These are phyloP conservation scores for Yamadazyma insecticola DNA, from an alignment of 805 yeast genomes.

Conservation along the genomic window DNA sequence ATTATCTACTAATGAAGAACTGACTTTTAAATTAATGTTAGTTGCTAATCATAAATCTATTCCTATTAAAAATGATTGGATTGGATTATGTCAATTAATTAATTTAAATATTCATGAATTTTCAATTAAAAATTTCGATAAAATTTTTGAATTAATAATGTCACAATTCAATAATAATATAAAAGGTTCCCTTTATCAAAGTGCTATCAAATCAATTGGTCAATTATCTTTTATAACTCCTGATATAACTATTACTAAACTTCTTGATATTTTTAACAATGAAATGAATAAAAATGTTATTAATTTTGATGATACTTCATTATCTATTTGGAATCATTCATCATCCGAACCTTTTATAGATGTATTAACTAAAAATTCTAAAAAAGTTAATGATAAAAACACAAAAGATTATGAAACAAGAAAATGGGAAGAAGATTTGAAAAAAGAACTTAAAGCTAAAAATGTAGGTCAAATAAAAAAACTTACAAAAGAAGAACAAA, in stretches of 20 bases:
- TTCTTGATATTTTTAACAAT: slow-evolving; percentile 38
- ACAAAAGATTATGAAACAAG: slow-evolving; percentile 79
- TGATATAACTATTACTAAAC: slow-evolving; percentile 45
- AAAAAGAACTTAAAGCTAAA: slow-evolving; percentile 73
- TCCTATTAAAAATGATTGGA: slow-evolving; percentile 61
- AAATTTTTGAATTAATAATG: slow-evolving; percentile 16
- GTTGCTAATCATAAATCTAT: slow-evolving; percentile 24
- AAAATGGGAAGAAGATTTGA: slow-evolving; percentile 85
- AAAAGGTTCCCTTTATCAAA: slow-evolving; percentile 3
- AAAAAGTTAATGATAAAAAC: slow-evolving; percentile 54
- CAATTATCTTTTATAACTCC: slow-evolving; percentile 59
- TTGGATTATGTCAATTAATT: slow-evolving; percentile 61
- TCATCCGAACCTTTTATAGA: slow-evolving; percentile 64
- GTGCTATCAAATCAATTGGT: slow-evolving; percentile 41
- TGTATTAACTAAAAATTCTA: slow-evolving; percentile 32
- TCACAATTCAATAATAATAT: slow-evolving; percentile 1
- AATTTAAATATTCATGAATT: slow-evolving; percentile 59
- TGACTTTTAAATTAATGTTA: slow-evolving; percentile 20
- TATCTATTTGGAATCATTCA: slow-evolving; percentile 70
- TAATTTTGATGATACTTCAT: slow-evolving; percentile 43
- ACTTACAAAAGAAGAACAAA: slow-evolving; percentile 73
- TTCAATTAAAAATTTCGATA: slow-evolving; percentile 26
- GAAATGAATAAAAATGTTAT: slow-evolving; percentile 40
- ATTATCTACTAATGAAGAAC: too few relatives aligned
- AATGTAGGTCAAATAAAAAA: too few relatives aligned